Evolutionary conservation across 2,329 filamentous ascomycete genomes (phyloP).

Genomic region (Fusarium chaquense): DNA sequence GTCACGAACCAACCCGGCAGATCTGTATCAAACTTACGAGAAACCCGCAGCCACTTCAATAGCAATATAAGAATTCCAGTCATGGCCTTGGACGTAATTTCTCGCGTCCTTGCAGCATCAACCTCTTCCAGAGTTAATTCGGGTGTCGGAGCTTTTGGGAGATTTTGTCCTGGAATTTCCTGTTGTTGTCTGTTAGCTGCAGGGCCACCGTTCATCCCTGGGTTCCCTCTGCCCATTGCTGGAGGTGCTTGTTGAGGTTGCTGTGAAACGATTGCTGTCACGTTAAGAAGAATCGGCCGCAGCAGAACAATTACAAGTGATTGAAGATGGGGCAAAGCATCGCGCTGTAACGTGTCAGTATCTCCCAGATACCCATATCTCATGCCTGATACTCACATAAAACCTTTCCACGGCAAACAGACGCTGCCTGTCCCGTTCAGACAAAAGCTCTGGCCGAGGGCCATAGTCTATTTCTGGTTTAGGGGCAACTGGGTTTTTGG

Average conservation of each 20-base stretch:
- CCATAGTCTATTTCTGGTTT: conserved; percentile 58
- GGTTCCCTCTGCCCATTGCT: conserved; percentile 56
- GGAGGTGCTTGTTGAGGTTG: conserved; percentile 62
- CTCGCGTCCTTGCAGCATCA: conserved; percentile 82
- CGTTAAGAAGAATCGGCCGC: conserved; percentile 87
- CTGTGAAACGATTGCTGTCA: conserved; percentile 83
- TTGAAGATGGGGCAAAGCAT: conserved; percentile 86
- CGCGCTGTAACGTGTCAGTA: conserved; percentile 62
- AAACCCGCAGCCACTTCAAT: conserved; percentile 96
- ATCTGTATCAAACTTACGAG: conserved; percentile 72
- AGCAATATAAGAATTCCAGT: conserved; percentile 90
- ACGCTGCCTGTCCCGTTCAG: conserved; percentile 70
- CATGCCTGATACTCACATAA: conserved; percentile 73
- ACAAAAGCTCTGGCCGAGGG: conserved; percentile 60
- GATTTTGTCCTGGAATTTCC: conserved; percentile 51
- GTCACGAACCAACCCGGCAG: not conserved
- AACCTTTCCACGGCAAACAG: conserved; percentile 82
- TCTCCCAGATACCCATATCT: not conserved
- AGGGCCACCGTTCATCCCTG: conserved; percentile 57
- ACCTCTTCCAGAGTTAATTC: conserved; percentile 77
- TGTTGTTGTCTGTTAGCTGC: conserved; percentile 47
- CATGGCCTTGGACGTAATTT: conserved; percentile 91
- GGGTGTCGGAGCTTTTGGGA: conserved; percentile 53
- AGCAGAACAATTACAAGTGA: conserved; percentile 93
- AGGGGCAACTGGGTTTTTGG: conserved; percentile 25